These are phyloP conservation scores for Fusarium sp. DNA, from an alignment of 2,329 filamentous ascomycete species.

Conservation along the genomic window DNA sequence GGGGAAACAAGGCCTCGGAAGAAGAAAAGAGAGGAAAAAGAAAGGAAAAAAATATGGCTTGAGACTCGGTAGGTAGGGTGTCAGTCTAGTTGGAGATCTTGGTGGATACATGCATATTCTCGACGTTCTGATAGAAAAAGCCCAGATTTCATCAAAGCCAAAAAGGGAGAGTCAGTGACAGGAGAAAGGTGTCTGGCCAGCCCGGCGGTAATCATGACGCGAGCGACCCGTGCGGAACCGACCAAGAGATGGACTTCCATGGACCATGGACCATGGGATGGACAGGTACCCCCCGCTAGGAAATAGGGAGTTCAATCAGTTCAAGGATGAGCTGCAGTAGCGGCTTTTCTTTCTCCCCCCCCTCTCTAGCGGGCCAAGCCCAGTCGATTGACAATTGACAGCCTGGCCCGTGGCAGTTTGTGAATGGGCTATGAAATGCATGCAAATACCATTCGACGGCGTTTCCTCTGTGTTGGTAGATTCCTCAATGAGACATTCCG, in stretches of 20 bases:
- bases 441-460: slow-evolving; percentile 11
- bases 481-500: slow-evolving; percentile 5
- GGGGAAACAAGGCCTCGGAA: not conserved
- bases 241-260: not conserved
- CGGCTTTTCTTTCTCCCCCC: not conserved
- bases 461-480: not conserved
- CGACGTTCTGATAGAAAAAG: not conserved
- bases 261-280: too few relatives aligned
- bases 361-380: slow-evolving; percentile 1
- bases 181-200: not conserved
- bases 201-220: slow-evolving; percentile 12
- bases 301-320: slow-evolving; percentile 1
- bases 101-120: not conserved
- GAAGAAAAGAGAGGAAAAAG: not conserved
- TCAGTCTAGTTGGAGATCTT: slow-evolving; percentile 1
- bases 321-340: slow-evolving; percentile 41
- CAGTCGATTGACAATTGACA: slow-evolving; percentile 2
- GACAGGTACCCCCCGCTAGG: slow-evolving; percentile 17
- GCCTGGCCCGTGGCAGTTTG: not conserved
- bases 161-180: not conserved
- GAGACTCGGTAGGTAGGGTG: not conserved
- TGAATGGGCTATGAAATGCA: slow-evolving; percentile 1
- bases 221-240: slow-evolving; percentile 2
- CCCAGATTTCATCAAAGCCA: not conserved
- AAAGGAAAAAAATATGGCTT: slow-evolving; percentile 1